Evolutionary conservation across 441 rosid genomes (phyloP).

Genomic region (Breynia disticha): DNA sequence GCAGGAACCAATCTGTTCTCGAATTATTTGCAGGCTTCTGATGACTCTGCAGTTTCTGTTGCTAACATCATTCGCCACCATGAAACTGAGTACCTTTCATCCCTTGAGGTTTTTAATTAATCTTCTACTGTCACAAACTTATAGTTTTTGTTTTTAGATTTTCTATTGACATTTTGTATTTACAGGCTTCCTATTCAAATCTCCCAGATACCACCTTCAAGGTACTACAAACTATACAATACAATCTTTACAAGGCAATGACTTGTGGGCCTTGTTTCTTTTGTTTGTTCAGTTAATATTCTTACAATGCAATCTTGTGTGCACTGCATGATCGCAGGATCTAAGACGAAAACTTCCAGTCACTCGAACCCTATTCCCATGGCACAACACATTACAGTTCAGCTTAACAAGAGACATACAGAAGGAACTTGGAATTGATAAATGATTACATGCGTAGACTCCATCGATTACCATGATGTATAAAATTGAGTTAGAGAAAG

Average conservation of each 20-base stretch:
- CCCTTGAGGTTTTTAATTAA: constrained; percentile 61
- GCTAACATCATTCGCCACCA: constrained; percentile 69
- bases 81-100: constrained; percentile 77
- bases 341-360: constrained; percentile 94
- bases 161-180: constrained; percentile 1
- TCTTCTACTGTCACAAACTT: background rate
- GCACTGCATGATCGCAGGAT: constrained; percentile 44
- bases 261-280: background rate
- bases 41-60: constrained; percentile 63
- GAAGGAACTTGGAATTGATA: constrained; percentile 74
- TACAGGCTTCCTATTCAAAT: constrained; percentile 81
- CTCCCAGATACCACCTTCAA: constrained; percentile 89
- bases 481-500: constrained; percentile 9
- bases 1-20: constrained; percentile 2
- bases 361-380: constrained; percentile 85
- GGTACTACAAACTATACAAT: constrained; percentile 28
- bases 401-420: constrained; percentile 87
- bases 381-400: constrained; percentile 86
- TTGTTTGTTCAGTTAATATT: too few relatives aligned
- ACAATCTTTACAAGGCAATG: background rate
- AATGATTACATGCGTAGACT: constrained; percentile 16
- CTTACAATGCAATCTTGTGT: background rate
- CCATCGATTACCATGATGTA: background rate
- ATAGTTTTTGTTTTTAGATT: constrained; percentile 8
- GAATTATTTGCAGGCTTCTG: constrained; percentile 55